A percentile compares a stretch with the other conserved stretches of the same genome.
Evolutionary conservation across 352 stramenopile species (phyloP).

Genomic region (Globisporangium viniferum): DNA sequence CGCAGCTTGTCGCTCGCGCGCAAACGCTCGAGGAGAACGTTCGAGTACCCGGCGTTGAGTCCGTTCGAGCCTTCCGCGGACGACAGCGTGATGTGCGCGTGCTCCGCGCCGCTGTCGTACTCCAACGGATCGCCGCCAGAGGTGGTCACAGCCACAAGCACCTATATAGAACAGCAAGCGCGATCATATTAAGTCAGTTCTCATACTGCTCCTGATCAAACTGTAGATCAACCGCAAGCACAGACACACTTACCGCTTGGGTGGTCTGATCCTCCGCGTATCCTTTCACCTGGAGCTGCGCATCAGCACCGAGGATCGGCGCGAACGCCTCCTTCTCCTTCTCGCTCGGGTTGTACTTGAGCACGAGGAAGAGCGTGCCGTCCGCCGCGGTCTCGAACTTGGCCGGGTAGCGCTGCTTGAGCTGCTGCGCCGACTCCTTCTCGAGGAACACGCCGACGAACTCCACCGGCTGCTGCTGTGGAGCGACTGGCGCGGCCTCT

Average conservation of each 20-base stretch:
- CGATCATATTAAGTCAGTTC: background rate
- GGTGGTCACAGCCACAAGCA: conserved; percentile 66
- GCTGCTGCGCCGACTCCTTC: conserved; percentile 41
- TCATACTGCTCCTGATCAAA: background rate
- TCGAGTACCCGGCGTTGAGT: conserved; percentile 54
- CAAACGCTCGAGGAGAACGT: conserved; percentile 75
- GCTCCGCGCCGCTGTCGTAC: conserved; percentile 33
- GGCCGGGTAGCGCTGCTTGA: conserved; percentile 53
- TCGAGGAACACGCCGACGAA: conserved; percentile 80
- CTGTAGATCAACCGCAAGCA: too few species aligned
- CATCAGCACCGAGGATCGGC: conserved; percentile 55
- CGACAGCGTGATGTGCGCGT: conserved; percentile 61
- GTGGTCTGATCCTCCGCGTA: conserved; percentile 58
- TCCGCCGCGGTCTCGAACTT: conserved; percentile 34
- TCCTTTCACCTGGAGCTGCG: conserved; percentile 61
- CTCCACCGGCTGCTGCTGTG: conserved; percentile 34
- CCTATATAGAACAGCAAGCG: conserved; percentile 17
- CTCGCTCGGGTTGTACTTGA: conserved; percentile 73
- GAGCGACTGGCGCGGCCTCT: background rate
- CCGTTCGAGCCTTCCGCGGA: conserved; percentile 40
- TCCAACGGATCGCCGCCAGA: conserved; percentile 62
- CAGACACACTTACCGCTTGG: conserved; percentile 37
- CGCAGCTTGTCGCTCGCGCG: conserved; percentile 56
- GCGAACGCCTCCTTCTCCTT: conserved; percentile 74
- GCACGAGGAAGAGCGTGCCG: conserved; percentile 59